Conservation (phyloP, 768 basidiomycete genomes). For the Lepiota subincarnata region DNA sequence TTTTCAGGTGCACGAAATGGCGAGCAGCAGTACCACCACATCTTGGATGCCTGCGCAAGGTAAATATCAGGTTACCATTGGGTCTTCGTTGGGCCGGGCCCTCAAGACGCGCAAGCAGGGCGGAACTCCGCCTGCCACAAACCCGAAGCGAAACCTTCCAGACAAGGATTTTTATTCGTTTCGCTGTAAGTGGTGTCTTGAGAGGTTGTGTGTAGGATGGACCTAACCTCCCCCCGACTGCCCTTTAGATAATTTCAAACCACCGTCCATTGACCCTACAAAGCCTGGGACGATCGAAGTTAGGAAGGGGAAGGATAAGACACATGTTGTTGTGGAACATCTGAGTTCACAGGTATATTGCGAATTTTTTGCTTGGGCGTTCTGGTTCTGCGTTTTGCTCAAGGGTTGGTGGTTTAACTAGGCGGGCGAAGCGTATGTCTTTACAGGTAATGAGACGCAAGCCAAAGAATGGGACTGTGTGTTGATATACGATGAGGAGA, state of each 20-base stretch:
- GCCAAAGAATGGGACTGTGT: constrained; percentile 74
- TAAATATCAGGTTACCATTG: constrained; percentile 55
- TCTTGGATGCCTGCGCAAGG: constrained; percentile 60
- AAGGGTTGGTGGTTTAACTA: constrained; percentile 17
- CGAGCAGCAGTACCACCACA: constrained; percentile 34
- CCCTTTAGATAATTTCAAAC: constrained; percentile 67
- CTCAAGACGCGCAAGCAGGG: constrained; percentile 70
- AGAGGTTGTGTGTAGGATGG: neutral
- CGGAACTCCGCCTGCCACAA: constrained; percentile 29
- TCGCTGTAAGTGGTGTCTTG: constrained; percentile 49
- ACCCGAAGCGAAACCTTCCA: constrained; percentile 44
- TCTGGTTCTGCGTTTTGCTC: neutral
- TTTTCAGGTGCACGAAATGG: constrained; percentile 26
- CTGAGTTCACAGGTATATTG: constrained; percentile 54
- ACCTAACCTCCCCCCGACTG: neutral
- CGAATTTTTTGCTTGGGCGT: neutral
- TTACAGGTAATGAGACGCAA: constrained; percentile 51
- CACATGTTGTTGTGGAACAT: constrained; percentile 58
- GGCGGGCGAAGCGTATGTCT: constrained; percentile 52
- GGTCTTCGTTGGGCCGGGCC: constrained; percentile 56
- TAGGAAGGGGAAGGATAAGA: constrained; percentile 47
- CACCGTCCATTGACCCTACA: constrained; percentile 61
- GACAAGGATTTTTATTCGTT: constrained; percentile 75
- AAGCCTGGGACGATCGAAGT: constrained; percentile 66
- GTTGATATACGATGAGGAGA: constrained; percentile 74